Percentiles rank a stretch among this genome's conserved stretches.
Conservation (phyloP, 2,329 filamentous ascomycete species). For the Calonectria honghensis region DNA sequence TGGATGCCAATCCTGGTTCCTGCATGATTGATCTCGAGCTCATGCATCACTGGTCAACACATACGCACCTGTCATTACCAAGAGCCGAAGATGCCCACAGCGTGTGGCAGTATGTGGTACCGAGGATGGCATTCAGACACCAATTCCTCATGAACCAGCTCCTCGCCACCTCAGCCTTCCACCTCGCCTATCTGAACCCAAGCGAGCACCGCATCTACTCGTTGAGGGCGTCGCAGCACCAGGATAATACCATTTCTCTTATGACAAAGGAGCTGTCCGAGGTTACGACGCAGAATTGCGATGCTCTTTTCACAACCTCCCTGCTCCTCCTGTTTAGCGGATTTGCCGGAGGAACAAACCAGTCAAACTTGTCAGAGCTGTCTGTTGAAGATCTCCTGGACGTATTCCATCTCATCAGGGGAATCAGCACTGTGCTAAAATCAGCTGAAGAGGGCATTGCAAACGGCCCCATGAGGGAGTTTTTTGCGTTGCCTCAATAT, state of each 20-base stretch:
- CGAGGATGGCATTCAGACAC: background rate
- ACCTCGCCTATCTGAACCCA: background rate
- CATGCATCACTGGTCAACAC: conserved; percentile 20
- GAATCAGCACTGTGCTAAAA: background rate
- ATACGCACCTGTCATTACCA: background rate
- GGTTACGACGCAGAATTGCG: background rate
- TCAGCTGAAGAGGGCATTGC: background rate
- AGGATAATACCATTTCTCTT: background rate
- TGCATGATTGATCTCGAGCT: conserved; percentile 20
- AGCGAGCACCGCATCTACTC: background rate
- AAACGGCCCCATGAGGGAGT: background rate
- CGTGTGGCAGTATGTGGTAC: background rate
- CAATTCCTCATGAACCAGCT: conserved; percentile 19
- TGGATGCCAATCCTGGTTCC: background rate
- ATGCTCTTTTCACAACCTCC: background rate
- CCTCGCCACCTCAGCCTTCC: background rate
- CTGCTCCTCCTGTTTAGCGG: background rate
- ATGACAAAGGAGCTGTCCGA: background rate
- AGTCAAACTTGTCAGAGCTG: background rate
- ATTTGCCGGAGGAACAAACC: background rate
- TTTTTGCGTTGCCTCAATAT: background rate
- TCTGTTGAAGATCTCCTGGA: conserved; percentile 4
- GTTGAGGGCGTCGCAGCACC: background rate
- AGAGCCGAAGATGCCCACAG: background rate
- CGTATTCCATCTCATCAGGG: background rate